Percentiles rank a stretch among this genome's conserved stretches.
Evolutionary conservation across 257 asterid species (phyloP).

Genomic region (Primulina eburnea): DNA sequence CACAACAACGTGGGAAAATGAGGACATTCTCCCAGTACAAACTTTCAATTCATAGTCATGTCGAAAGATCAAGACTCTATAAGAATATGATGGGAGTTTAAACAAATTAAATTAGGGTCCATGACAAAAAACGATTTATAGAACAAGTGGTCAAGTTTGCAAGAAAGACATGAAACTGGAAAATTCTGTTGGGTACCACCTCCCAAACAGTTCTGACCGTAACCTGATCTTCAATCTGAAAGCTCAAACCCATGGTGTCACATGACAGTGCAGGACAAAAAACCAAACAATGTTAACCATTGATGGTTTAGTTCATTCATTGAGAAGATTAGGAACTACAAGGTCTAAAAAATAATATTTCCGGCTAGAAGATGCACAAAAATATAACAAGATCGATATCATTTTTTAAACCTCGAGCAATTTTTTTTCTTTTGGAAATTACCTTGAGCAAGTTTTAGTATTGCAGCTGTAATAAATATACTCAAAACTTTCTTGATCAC

Average conservation of each 20-base stretch:
- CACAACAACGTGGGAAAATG: constrained; percentile 25
- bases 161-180: constrained; percentile 16
- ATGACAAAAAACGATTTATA: neutral
- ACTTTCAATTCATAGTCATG: constrained; percentile 1
- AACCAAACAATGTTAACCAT: neutral
- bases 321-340: constrained; percentile 5
- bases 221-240: neutral
- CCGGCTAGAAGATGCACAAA: constrained; percentile 5
- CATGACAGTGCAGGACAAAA: constrained; percentile 4
- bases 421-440: constrained; percentile 27
- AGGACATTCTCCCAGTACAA: neutral
- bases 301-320: constrained; percentile 10
- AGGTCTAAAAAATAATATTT: neutral
- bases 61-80: neutral
- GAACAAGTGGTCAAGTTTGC: neutral
- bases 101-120: neutral
- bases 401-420: constrained; percentile 55
- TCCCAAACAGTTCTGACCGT: neutral
- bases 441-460: constrained; percentile 86
- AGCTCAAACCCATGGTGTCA: neutral
- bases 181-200: constrained; percentile 3
- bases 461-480: constrained; percentile 87
- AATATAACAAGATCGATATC: constrained; percentile 21
- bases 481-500: constrained; percentile 86
- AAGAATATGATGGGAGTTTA: neutral